Evolutionary conservation across 352 stramenopile species (phyloP).

Genomic region (Phytophthora sp.): DNA sequence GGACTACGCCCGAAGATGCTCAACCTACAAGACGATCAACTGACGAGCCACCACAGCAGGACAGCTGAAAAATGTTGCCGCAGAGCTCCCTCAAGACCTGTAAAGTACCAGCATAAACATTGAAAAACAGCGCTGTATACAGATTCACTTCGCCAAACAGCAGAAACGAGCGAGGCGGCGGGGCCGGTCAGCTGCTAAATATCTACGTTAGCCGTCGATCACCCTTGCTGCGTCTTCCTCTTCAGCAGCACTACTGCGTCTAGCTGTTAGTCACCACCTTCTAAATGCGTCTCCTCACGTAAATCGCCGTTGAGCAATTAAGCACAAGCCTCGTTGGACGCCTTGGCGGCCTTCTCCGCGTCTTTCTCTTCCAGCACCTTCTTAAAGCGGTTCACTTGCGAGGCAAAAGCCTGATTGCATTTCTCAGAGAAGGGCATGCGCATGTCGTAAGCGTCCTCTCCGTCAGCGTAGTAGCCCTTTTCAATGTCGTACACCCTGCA

Average conservation of each 20-base stretch:
- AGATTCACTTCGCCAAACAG: too few species aligned
- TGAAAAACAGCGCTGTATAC: too few species aligned
- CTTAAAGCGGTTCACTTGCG: conserved; percentile 83
- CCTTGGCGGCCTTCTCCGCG: conserved; percentile 38
- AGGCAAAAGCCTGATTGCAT: conserved; percentile 85
- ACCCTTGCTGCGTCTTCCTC: conserved; percentile 20
- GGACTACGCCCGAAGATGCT: not conserved
- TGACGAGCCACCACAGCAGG: not conserved
- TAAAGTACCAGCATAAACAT: not conserved
- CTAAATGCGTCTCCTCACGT: not conserved
- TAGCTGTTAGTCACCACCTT: conserved; percentile 18
- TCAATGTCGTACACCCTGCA: conserved; percentile 97
- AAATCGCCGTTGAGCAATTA: conserved; percentile 17
- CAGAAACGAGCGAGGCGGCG: conserved; percentile 8
- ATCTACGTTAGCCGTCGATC: conserved; percentile 43
- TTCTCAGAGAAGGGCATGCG: conserved; percentile 94
- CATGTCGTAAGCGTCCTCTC: conserved; percentile 99
- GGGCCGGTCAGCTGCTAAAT: conserved; percentile 38
- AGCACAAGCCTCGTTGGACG: conserved; percentile 25
- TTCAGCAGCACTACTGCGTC: conserved; percentile 22
- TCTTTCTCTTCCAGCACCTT: conserved; percentile 82
- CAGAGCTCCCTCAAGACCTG: not conserved
- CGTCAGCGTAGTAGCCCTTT: conserved; percentile 99
- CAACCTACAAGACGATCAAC: not conserved
- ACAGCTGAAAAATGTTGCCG: not conserved